A percentile compares a stretch with the other conserved stretches of the same genome.
Conservation (phyloP, 257 asterid genomes). For the Fraxinus cuspidata region DNA sequence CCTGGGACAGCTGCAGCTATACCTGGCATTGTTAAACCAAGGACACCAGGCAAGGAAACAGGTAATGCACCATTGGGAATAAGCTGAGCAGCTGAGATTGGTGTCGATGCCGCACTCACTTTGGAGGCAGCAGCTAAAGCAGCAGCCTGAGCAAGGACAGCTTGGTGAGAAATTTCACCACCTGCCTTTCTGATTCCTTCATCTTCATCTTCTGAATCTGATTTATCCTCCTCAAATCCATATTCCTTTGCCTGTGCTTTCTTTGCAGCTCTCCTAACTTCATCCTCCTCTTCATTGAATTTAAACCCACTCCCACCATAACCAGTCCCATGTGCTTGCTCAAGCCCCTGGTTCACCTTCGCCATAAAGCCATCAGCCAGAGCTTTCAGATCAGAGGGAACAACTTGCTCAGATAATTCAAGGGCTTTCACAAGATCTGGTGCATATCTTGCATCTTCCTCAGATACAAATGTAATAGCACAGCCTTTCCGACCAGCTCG, state of each 20-base stretch:
- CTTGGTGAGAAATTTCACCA: conserved; percentile 64
- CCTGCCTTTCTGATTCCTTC: conserved; percentile 76
- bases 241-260: conserved; percentile 90
- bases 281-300: conserved; percentile 90
- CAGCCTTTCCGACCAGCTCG: conserved; percentile 90
- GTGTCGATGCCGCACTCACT: conserved; percentile 41
- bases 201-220: conserved; percentile 88
- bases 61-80: conserved; percentile 54
- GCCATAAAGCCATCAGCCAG: conserved; percentile 74
- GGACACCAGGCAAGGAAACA: conserved; percentile 45
- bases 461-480: conserved; percentile 77
- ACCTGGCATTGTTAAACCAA: conserved; percentile 44
- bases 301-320: conserved; percentile 91
- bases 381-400: conserved; percentile 75
- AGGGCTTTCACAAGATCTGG: conserved; percentile 83
- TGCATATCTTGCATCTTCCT: conserved; percentile 82
- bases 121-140: conserved; percentile 63
- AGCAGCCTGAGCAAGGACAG: conserved; percentile 59
- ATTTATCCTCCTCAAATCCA: conserved; percentile 86
- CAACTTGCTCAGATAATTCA: conserved; percentile 79
- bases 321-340: conserved; percentile 90
- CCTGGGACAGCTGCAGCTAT: conserved; percentile 43
- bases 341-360: conserved; percentile 88
- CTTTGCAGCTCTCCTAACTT: conserved; percentile 80
- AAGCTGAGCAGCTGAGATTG: conserved; percentile 40